Evolutionary conservation across 805 yeast genomes (phyloP).

Genomic region (Ogataea zsoltii): DNA sequence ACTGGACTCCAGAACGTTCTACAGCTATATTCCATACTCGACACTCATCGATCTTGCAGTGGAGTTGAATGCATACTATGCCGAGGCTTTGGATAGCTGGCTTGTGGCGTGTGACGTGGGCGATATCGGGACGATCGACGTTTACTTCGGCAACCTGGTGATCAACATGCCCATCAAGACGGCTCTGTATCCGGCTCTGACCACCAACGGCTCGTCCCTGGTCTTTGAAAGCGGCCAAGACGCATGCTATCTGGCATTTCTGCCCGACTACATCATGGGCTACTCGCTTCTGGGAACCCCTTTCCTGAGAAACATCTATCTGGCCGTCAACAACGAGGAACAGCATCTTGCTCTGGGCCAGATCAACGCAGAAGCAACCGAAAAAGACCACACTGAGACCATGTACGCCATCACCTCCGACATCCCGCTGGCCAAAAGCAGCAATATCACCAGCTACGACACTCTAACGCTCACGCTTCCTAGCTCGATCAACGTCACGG

Average conservation of each 20-base stretch:
- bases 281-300: constrained; percentile 59
- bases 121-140: constrained; percentile 49
- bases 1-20: constrained; percentile 55
- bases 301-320: constrained; percentile 50
- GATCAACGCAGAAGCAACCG: constrained; percentile 27
- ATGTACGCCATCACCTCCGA: constrained; percentile 26
- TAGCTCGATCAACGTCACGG: constrained; percentile 15
- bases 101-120: constrained; percentile 59
- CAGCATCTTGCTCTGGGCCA: constrained; percentile 56
- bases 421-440: constrained; percentile 34
- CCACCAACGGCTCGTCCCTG: constrained; percentile 37
- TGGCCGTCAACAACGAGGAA: constrained; percentile 67
- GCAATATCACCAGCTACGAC: constrained; percentile 24
- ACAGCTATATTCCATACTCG: constrained; percentile 54
- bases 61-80: constrained; percentile 67
- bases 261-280: constrained; percentile 50
- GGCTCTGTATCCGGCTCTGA: constrained; percentile 43
- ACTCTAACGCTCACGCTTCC: constrained; percentile 31
- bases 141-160: constrained; percentile 52
- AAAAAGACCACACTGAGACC: constrained; percentile 4
- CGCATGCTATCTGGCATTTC: constrained; percentile 58
- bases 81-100: constrained; percentile 51
- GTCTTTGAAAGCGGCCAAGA: constrained; percentile 51
- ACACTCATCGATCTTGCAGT: constrained; percentile 62
- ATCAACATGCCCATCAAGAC: constrained; percentile 52